Evolutionary conservation across 208 protist genomes (phyloP).

Genomic region (Zelonia costaricensis): DNA sequence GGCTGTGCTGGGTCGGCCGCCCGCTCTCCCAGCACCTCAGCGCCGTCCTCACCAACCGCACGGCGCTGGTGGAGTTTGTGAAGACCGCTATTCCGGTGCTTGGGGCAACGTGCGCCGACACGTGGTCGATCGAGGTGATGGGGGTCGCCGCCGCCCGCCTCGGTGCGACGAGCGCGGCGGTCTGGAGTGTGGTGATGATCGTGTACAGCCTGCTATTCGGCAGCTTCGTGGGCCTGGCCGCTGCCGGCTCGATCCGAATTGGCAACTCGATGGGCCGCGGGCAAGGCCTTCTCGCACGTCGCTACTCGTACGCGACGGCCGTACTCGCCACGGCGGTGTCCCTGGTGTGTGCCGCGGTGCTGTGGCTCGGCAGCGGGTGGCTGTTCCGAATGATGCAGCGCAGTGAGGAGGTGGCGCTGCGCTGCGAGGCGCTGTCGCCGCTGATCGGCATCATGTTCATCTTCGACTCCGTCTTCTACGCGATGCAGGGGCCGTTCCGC

Average conservation of each 20-base stretch:
- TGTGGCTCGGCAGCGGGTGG: slow-evolving; percentile 1
- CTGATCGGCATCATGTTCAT: slow-evolving; percentile 20
- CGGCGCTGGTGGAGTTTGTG: slow-evolving; percentile 18
- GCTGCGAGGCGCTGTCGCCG: slow-evolving; percentile 6
- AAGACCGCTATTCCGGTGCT: slow-evolving; percentile 27
- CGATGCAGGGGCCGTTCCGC: slow-evolving; percentile 31
- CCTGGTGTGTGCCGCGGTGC: background rate
- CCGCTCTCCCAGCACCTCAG: slow-evolving; percentile 10
- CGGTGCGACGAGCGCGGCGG: slow-evolving; percentile 12
- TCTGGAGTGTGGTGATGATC: slow-evolving; percentile 30
- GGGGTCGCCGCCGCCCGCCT: slow-evolving; percentile 25
- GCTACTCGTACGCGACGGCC: slow-evolving; percentile 20
- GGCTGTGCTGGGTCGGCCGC: slow-evolving; percentile 20
- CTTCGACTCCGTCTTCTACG: slow-evolving; percentile 34
- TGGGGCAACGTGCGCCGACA: slow-evolving; percentile 30
- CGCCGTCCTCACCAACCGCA: slow-evolving; percentile 13
- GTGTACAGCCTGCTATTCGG: slow-evolving; percentile 37
- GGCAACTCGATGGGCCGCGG: slow-evolving; percentile 33
- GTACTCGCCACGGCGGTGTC: background rate
- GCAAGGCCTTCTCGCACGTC: slow-evolving; percentile 22
- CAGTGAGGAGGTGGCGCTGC: slow-evolving; percentile 20
- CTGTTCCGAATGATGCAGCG: slow-evolving; percentile 23
- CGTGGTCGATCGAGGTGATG: slow-evolving; percentile 41
- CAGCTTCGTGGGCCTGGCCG: slow-evolving; percentile 17
- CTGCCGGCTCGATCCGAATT: slow-evolving; percentile 25